A percentile compares a stretch with the other conserved stretches of the same genome.
These are phyloP conservation scores for Puccinia polysora DNA, from an alignment of 1,284 basidiomycete species.

Conservation along the genomic window DNA sequence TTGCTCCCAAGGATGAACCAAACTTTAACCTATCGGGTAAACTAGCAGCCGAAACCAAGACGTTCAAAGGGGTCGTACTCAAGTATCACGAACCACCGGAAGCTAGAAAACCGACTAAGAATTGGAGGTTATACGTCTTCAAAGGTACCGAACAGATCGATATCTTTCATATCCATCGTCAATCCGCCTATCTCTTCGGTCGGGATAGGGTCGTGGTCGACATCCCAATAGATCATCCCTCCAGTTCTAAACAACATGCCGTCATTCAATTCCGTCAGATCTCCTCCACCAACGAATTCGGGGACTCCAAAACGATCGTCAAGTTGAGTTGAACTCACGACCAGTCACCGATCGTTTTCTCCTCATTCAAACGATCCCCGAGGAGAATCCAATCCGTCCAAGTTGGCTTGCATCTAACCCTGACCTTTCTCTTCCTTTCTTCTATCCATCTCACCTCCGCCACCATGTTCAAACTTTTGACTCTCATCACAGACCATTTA, in stretches of 20 bases:
- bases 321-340: too few relatives aligned
- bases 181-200: constrained; percentile 90
- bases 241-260: constrained; percentile 97
- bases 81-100: constrained; percentile 99
- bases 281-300: constrained; percentile 80
- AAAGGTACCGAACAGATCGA: constrained; percentile 88
- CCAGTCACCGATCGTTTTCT: too few relatives aligned
- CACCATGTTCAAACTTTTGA: too few relatives aligned
- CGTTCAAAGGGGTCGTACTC: constrained; percentile 76
- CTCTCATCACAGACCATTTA: constrained; percentile 66
- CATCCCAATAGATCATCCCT: constrained; percentile 87
- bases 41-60: constrained; percentile 90
- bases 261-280: constrained; percentile 89
- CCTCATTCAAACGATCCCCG: neutral
- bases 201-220: constrained; percentile 82
- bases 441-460: too few relatives aligned
- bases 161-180: constrained; percentile 82
- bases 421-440: constrained; percentile 30
- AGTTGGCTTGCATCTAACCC: neutral
- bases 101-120: constrained; percentile 78
- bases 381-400: neutral
- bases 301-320: constrained; percentile 66
- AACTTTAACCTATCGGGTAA: constrained; percentile 83
- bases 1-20: constrained; percentile 60
- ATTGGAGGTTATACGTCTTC: constrained; percentile 94